phyloP scores from a whole-genome alignment of 306 rosid species.

The Casuarina cunninghamiana region DNA sequence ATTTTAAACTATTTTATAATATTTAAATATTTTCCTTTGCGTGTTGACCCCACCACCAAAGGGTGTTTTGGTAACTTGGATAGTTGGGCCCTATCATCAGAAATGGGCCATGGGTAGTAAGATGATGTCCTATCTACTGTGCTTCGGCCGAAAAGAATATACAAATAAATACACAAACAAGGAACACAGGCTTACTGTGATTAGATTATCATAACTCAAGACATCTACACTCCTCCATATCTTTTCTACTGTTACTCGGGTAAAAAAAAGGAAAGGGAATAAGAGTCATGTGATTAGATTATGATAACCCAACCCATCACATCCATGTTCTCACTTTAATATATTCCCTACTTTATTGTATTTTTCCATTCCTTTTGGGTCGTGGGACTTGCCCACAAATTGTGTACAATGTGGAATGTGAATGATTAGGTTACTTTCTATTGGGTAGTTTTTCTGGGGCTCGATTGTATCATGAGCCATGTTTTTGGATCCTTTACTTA shows the following conservation, averaged over 20 bases:
- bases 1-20: neutral
- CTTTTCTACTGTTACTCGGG: too few relatives aligned
- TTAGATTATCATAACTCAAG: too few relatives aligned
- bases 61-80: slow-evolving; percentile 14
- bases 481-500: too few relatives aligned
- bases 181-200: too few relatives aligned
- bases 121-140: neutral
- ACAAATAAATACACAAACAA: too few relatives aligned
- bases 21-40: slow-evolving; percentile 19
- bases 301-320: slow-evolving; percentile 30
- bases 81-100: slow-evolving; percentile 29
- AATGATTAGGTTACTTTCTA: too few relatives aligned
- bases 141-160: too few relatives aligned
- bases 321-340: neutral
- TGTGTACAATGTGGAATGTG: neutral
- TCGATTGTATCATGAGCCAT: neutral
- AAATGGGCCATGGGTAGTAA: slow-evolving; percentile 9
- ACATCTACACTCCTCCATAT: too few relatives aligned
- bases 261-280: neutral
- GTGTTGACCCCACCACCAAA: slow-evolving; percentile 33
- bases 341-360: neutral
- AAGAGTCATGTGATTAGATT: slow-evolving; percentile 37
- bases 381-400: neutral
- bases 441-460: neutral
- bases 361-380: neutral